phyloP scores from a whole-genome alignment of 129 eudicot genomes.

The Sambucus nigra region DNA sequence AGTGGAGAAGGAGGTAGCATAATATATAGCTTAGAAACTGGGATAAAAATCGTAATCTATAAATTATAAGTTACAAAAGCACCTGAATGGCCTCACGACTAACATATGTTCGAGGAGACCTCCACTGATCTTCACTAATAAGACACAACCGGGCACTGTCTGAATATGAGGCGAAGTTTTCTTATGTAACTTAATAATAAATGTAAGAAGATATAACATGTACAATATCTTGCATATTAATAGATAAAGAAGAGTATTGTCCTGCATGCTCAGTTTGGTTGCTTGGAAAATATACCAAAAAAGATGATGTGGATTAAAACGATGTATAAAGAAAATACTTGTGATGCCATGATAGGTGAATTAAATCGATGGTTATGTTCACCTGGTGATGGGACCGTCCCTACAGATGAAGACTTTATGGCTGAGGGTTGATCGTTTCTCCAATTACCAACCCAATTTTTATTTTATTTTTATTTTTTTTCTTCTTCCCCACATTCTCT shows the following conservation, averaged over 20 bases:
- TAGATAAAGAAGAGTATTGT: neutral
- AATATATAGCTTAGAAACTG: too few relatives aligned
- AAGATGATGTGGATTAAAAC: too few relatives aligned
- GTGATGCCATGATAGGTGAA: constrained; percentile 8
- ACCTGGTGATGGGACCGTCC: neutral
- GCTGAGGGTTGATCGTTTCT: too few relatives aligned
- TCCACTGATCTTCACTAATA: constrained; percentile 25
- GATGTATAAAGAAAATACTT: too few relatives aligned
- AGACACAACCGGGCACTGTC: constrained; percentile 25
- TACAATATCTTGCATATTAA: constrained; percentile 6
- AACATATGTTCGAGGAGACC: constrained; percentile 21
- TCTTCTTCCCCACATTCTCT: constrained; percentile 23
- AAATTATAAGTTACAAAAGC: neutral
- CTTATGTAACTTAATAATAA: constrained; percentile 21
- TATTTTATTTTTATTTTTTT: constrained; percentile 35
- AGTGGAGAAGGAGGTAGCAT: too few relatives aligned
- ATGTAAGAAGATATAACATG: constrained; percentile 22
- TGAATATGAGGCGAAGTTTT: constrained; percentile 19
- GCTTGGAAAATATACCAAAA: neutral
- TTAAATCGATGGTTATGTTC: constrained; percentile 6
- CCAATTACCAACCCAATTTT: constrained; percentile 27
- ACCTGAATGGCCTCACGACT: constrained; percentile 31
- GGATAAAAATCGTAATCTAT: too few relatives aligned
- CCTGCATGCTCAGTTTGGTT: neutral
- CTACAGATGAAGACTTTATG: neutral